Conservation (phyloP, 352 stramenopile genomes). For the Phytophthora idaei region DNA sequence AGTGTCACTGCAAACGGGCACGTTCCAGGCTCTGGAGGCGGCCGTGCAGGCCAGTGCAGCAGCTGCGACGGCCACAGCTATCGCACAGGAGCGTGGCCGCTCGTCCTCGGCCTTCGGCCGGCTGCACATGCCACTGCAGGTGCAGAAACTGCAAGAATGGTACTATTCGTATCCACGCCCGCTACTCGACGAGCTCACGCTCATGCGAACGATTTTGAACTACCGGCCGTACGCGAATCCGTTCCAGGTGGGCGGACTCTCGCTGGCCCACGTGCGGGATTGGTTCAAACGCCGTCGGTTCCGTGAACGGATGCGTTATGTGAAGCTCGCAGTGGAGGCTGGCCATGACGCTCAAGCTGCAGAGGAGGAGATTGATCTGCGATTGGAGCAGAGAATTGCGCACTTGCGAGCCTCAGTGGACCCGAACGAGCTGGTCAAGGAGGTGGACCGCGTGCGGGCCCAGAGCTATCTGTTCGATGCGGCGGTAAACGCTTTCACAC, state of each 20-base stretch:
- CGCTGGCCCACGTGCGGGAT: constrained; percentile 75
- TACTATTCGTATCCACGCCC: constrained; percentile 84
- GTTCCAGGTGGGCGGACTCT: constrained; percentile 62
- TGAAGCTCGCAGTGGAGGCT: constrained; percentile 74
- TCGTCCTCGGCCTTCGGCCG: constrained; percentile 55
- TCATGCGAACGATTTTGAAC: constrained; percentile 87
- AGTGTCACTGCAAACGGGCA: constrained; percentile 61
- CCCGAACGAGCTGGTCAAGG: constrained; percentile 81
- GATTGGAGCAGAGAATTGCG: constrained; percentile 82
- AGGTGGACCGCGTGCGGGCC: constrained; percentile 72
- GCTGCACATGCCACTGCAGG: constrained; percentile 67
- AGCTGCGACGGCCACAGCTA: constrained; percentile 65
- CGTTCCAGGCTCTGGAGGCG: constrained; percentile 60
- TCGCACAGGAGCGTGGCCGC: constrained; percentile 72
- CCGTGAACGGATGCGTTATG: constrained; percentile 78
- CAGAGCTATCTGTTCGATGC: constrained; percentile 73
- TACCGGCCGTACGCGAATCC: constrained; percentile 79
- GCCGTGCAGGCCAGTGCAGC: constrained; percentile 71
- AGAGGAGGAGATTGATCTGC: constrained; percentile 78
- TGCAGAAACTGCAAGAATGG: constrained; percentile 86
- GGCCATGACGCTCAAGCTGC: constrained; percentile 61
- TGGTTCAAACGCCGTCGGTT: constrained; percentile 87
- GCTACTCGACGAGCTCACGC: constrained; percentile 77
- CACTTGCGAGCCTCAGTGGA: constrained; percentile 68
- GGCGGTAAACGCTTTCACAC: constrained; percentile 68